These are phyloP conservation scores for Magnolia changhungtana DNA, from an alignment of 164 flowering plant genomes.

Conservation along the genomic window DNA sequence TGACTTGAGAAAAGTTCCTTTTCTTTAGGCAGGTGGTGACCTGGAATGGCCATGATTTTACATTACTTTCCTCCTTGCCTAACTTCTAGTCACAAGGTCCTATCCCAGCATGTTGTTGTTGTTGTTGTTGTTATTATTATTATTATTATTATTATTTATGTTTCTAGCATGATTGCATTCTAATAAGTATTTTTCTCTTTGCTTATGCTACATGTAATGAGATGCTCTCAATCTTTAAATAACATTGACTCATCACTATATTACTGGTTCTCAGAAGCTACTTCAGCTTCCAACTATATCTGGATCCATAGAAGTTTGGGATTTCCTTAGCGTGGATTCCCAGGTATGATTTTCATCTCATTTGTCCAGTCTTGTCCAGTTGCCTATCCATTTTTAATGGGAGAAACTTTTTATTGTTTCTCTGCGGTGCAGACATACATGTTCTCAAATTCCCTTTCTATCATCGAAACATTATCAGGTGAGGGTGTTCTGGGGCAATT, in stretches of 20 bases:
- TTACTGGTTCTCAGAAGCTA: constrained; percentile 54
- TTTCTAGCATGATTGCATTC: not conserved
- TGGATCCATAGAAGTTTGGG: constrained; percentile 97
- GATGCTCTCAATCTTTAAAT: constrained; percentile 3
- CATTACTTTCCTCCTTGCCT: not conserved
- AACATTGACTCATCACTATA: constrained; percentile 3
- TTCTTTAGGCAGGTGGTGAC: too few species aligned
- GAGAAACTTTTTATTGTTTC: not conserved
- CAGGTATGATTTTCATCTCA: constrained; percentile 55
- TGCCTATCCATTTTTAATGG: not conserved
- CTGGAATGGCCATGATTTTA: too few species aligned
- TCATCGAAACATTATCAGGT: constrained; percentile 87
- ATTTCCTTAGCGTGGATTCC: constrained; percentile 97
- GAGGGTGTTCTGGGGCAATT: constrained; percentile 9
- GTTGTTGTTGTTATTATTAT: too few species aligned
- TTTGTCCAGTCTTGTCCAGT: not conserved
- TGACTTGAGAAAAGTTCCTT: too few species aligned
- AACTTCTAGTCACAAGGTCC: not conserved
- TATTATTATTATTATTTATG: too few species aligned
- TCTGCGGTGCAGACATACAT: constrained; percentile 68
- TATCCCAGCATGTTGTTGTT: not conserved
- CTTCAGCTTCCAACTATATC: constrained; percentile 87
- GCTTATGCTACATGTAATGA: not conserved
- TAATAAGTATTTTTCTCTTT: not conserved
- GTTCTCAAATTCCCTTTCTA: constrained; percentile 83